phyloP scores from a whole-genome alignment of 768 basidiomycete species.

The Saitozyma podzolica region DNA sequence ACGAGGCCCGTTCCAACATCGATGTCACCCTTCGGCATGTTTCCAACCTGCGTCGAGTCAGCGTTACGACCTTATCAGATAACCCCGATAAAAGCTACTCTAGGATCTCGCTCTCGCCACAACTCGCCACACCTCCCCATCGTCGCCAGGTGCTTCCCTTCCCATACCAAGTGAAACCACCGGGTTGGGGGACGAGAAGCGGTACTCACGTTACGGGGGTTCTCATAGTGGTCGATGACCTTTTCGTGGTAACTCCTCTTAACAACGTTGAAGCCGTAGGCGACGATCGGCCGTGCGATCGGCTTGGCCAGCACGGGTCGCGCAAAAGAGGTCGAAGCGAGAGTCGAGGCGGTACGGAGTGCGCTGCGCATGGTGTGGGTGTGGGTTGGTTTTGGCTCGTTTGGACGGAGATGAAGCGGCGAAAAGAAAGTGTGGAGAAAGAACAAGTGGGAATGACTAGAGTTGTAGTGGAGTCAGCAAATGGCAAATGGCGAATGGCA shows the following conservation, averaged over 20 bases:
- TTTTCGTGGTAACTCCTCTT: slow-evolving; percentile 87
- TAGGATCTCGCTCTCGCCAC: too few species aligned
- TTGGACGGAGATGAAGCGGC: too few species aligned
- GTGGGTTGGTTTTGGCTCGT: too few species aligned
- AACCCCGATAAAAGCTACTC: not conserved
- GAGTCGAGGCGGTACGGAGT: slow-evolving; percentile 23
- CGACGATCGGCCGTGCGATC: slow-evolving; percentile 12
- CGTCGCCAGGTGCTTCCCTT: too few species aligned
- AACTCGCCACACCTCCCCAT: too few species aligned
- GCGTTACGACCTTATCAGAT: slow-evolving; percentile 58
- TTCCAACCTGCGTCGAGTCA: slow-evolving; percentile 74
- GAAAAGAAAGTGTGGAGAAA: too few species aligned
- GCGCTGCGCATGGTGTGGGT: slow-evolving; percentile 17
- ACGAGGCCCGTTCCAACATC: slow-evolving; percentile 98
- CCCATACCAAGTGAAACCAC: too few species aligned
- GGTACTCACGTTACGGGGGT: slow-evolving; percentile 83
- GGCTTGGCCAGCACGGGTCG: slow-evolving; percentile 18
- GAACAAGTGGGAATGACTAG: too few species aligned
- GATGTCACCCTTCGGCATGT: slow-evolving; percentile 82
- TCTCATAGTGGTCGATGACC: slow-evolving; percentile 85
- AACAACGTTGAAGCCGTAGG: slow-evolving; percentile 10
- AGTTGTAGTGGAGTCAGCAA: too few species aligned
- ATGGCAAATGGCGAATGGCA: too few species aligned
- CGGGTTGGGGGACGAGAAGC: not conserved
- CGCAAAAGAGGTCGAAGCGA: slow-evolving; percentile 32